A percentile compares a stretch with the other conserved stretches of the same genome.
phyloP scores from a whole-genome alignment of 352 stramenopile genomes.

The Pythium phragmiticola region DNA sequence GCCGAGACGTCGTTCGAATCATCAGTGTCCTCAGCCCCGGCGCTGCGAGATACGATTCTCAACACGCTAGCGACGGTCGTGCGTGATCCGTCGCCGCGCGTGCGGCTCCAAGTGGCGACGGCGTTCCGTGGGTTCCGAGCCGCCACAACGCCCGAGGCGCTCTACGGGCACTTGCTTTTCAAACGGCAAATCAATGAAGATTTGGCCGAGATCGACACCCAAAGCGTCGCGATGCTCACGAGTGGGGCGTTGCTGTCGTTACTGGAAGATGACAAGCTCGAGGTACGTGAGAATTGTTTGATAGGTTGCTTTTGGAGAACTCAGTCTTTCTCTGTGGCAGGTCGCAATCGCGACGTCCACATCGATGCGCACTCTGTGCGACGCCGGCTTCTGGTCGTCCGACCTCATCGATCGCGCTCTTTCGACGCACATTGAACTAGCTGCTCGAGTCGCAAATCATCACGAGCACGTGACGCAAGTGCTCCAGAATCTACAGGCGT shows the following conservation, averaged over 20 bases:
- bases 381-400: conserved; percentile 4
- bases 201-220: conserved; percentile 34
- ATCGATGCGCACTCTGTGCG: conserved; percentile 39
- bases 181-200: conserved; percentile 60
- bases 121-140: conserved; percentile 29
- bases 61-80: conserved; percentile 9
- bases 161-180: conserved; percentile 42
- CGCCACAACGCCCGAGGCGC: conserved; percentile 8
- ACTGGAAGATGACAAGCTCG: conserved; percentile 44
- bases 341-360: conserved; percentile 50
- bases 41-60: conserved; percentile 1
- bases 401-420: conserved; percentile 19
- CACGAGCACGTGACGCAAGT: conserved; percentile 1
- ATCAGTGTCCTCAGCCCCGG: not conserved
- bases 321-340: conserved; percentile 7
- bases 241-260: conserved; percentile 60
- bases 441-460: conserved; percentile 15
- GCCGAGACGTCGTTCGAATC: conserved; percentile 5
- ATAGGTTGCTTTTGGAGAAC: not conserved
- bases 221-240: conserved; percentile 57
- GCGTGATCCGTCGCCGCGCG: conserved; percentile 29
- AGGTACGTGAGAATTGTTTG: conserved; percentile 20
- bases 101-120: conserved; percentile 42
- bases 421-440: conserved; percentile 50
- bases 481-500: conserved; percentile 6